phyloP scores from a whole-genome alignment of 179 eudicot species.

The Silene noctiflora region DNA sequence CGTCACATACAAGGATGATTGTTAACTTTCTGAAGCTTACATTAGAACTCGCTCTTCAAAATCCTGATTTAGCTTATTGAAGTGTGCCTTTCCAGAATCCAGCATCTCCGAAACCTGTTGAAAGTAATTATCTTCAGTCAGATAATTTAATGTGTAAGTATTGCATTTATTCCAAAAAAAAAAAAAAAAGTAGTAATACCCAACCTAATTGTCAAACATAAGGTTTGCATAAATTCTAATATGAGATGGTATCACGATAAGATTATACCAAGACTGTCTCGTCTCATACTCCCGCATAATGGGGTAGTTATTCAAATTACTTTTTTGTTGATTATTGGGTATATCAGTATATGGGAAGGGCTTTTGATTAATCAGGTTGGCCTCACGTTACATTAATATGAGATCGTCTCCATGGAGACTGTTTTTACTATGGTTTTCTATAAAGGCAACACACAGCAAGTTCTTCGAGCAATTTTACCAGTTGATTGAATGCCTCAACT shows the following conservation, averaged over 20 bases:
- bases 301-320: too few species aligned
- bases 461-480: constrained; percentile 41
- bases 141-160: background rate
- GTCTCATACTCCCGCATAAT: too few species aligned
- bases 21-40: constrained; percentile 34
- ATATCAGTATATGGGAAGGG: too few species aligned
- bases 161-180: constrained; percentile 2
- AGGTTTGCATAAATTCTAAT: background rate
- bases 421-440: background rate
- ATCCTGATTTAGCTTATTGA: constrained; percentile 60
- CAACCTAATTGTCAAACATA: background rate
- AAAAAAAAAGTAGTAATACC: background rate
- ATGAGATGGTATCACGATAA: background rate
- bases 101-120: constrained; percentile 82
- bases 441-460: background rate
- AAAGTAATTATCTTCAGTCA: background rate
- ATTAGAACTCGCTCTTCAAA: constrained; percentile 76
- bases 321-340: too few species aligned
- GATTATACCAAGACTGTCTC: too few species aligned
- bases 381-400: background rate
- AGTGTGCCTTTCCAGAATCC: constrained; percentile 69
- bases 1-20: background rate
- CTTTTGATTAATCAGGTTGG: too few species aligned
- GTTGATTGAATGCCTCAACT: constrained; percentile 64
- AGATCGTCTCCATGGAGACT: background rate